Evolutionary conservation across 768 basidiomycete genomes (phyloP).

Genomic region (Coprinellus micaceus): DNA sequence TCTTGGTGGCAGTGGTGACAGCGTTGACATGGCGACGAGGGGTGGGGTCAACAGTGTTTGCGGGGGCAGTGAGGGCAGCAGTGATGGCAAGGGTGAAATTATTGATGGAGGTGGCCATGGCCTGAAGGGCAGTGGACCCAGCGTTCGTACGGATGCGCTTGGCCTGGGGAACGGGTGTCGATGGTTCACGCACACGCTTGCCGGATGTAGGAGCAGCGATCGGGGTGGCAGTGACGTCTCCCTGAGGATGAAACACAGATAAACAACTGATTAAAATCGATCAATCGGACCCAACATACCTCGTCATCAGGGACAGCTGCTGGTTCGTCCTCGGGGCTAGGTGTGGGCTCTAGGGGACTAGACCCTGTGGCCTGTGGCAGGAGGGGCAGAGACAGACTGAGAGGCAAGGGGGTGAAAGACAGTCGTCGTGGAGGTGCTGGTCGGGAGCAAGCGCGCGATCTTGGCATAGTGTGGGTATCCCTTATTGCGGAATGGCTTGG

Average conservation of each 20-base stretch:
- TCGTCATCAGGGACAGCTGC: not conserved
- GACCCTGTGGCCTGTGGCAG: not conserved
- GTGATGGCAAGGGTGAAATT: not conserved
- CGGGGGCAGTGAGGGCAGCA: slow-evolving; percentile 6
- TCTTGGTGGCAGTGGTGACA: not conserved
- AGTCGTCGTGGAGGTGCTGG: slow-evolving; percentile 4
- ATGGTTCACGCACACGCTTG: not conserved
- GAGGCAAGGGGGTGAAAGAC: slow-evolving; percentile 10
- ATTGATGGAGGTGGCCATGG: not conserved
- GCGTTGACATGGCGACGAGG: slow-evolving; percentile 6
- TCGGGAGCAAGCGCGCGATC: slow-evolving; percentile 11
- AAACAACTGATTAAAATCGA: not conserved
- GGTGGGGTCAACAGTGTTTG: slow-evolving; percentile 3
- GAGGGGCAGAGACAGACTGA: not conserved
- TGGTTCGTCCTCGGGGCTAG: not conserved
- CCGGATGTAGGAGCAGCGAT: not conserved
- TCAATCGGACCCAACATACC: not conserved
- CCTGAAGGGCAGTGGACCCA: slow-evolving; percentile 1
- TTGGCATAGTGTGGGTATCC: slow-evolving; percentile 17
- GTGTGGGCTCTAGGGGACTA: not conserved
- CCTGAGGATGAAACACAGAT: not conserved
- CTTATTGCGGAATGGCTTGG: slow-evolving; percentile 21
- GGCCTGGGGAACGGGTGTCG: not conserved
- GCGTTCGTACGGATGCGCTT: not conserved
- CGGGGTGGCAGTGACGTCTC: not conserved